Percentiles rank a stretch among this genome's conserved stretches.
phyloP scores from a whole-genome alignment of 2,329 filamentous ascomycete genomes.

The Apiospora hydei region DNA sequence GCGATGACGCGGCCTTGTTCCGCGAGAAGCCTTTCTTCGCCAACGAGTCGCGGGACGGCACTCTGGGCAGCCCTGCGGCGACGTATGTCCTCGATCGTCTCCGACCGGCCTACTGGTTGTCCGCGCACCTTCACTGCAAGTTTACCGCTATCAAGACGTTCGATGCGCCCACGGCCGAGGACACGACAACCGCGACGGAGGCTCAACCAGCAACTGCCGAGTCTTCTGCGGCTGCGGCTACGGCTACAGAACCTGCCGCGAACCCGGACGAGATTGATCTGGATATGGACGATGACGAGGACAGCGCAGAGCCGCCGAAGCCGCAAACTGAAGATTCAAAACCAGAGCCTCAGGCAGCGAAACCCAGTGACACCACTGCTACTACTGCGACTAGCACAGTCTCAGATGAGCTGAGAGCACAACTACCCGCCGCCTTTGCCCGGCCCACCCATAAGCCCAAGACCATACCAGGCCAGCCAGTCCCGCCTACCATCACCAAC shows the following conservation, averaged over 20 bases:
- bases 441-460: constrained; percentile 45
- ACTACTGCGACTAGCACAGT: constrained; percentile 47
- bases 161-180: constrained; percentile 27
- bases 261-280: constrained; percentile 78
- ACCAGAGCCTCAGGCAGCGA: constrained; percentile 28
- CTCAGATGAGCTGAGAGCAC: constrained; percentile 70
- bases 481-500: constrained; percentile 79
- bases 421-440: constrained; percentile 79
- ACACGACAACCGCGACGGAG: constrained; percentile 22
- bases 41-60: constrained; percentile 76
- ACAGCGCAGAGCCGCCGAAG: constrained; percentile 20
- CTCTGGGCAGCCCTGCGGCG: constrained; percentile 81
- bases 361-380: constrained; percentile 27
- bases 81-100: constrained; percentile 81
- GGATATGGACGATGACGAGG: constrained; percentile 60
- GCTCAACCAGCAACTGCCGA: neutral
- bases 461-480: constrained; percentile 63
- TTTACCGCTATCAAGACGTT: constrained; percentile 75
- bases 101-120: constrained; percentile 88
- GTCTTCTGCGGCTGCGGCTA: neutral
- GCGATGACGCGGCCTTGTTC: constrained; percentile 74
- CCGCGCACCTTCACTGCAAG: constrained; percentile 90
- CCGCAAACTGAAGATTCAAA: constrained; percentile 19
- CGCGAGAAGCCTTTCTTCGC: constrained; percentile 76
- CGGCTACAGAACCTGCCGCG: constrained; percentile 27